phyloP scores from a whole-genome alignment of 805 yeast genomes.

The Cyberlindnera amylophila region DNA sequence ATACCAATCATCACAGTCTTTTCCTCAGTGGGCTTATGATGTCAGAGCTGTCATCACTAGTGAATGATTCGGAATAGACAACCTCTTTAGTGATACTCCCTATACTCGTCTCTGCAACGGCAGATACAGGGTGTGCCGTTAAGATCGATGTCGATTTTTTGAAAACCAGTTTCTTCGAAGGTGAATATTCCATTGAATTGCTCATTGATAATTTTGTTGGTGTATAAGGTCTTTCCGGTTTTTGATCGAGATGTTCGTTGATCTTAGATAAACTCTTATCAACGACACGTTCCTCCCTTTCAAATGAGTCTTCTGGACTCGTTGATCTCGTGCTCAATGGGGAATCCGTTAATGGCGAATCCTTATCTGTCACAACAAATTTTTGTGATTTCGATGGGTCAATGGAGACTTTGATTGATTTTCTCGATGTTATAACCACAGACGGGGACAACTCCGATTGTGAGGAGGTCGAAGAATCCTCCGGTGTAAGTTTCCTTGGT shows the following conservation, averaged over 20 bases:
- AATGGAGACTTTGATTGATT: not conserved
- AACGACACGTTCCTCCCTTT: conserved; percentile 17
- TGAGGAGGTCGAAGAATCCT: not conserved
- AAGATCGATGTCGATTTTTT: conserved; percentile 19
- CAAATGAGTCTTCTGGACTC: conserved; percentile 23
- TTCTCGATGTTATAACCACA: not conserved
- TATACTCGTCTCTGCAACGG: conserved; percentile 14
- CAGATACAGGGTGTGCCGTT: conserved; percentile 4
- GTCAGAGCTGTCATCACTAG: conserved; percentile 11
- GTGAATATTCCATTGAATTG: conserved; percentile 11
- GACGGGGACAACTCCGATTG: conserved; percentile 1
- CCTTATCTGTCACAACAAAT: not conserved
- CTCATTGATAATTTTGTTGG: conserved; percentile 5
- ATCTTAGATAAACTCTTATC: conserved; percentile 14
- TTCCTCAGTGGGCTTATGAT: conserved; percentile 9
- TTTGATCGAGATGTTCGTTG: conserved; percentile 1
- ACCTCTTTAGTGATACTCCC: conserved; percentile 24
- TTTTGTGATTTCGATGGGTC: not conserved
- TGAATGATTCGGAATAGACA: conserved; percentile 21
- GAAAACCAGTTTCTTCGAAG: conserved; percentile 17
- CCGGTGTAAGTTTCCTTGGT: conserved; percentile 9
- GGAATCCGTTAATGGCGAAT: not conserved
- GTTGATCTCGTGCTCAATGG: conserved; percentile 8
- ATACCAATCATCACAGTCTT: not conserved
- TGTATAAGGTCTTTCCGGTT: conserved; percentile 2